Percentiles rank a stretch among this genome's conserved stretches.
These are phyloP conservation scores for Asparagopsis taxiformis DNA, from an alignment of 31 red algal species.

Conservation along the genomic window DNA sequence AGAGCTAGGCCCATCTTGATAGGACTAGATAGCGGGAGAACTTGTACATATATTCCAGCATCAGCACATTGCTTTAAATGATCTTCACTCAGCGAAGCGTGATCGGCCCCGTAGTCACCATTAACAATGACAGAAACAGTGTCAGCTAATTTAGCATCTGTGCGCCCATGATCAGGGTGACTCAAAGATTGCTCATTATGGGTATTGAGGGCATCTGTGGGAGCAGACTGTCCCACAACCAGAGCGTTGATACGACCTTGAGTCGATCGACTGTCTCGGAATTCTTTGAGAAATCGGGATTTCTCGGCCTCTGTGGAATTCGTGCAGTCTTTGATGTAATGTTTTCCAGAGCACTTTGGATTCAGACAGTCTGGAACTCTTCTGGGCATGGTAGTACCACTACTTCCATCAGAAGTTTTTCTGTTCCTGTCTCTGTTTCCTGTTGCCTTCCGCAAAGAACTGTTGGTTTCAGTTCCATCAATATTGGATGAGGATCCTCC, in stretches of 20 bases:
- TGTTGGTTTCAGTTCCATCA: not conserved
- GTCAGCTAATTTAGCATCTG: not conserved
- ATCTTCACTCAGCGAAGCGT: not conserved
- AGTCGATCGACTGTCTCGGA: not conserved
- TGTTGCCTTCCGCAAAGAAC: too few relatives aligned
- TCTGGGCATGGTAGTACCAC: not conserved
- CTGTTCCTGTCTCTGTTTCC: not conserved
- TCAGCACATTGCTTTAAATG: not conserved
- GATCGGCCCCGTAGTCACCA: not conserved
- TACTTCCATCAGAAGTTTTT: not conserved
- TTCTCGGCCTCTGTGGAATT: not conserved
- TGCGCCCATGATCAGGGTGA: too few relatives aligned
- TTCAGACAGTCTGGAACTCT: not conserved
- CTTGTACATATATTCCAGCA: not conserved
- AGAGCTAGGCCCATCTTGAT: not conserved
- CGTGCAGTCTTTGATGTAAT: not conserved
- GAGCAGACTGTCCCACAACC: too few relatives aligned
- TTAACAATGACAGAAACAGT: not conserved
- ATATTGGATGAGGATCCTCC: not conserved
- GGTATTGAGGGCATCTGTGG: not conserved
- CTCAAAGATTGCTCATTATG: too few relatives aligned
- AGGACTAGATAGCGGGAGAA: not conserved
- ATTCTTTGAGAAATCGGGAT: not conserved
- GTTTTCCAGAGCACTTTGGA: not conserved
- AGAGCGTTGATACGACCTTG: not conserved